A percentile compares a stretch with the other conserved stretches of the same genome.
Conservation (phyloP, 257 asterid species). For the Plantago elongata region DNA sequence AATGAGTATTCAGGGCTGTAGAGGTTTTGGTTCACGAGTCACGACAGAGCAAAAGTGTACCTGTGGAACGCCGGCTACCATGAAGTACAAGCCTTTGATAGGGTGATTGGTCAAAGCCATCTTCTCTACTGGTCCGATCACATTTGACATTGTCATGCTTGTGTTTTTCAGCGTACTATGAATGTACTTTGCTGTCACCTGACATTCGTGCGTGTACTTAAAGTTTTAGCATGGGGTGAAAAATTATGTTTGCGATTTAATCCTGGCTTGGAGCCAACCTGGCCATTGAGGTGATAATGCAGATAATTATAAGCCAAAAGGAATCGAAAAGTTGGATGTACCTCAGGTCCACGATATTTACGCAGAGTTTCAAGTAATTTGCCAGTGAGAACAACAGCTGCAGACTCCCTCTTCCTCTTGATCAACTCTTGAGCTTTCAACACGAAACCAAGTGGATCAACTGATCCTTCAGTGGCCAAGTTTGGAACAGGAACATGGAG, state of each 20-base stretch:
- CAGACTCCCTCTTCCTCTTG: slow-evolving; percentile 33
- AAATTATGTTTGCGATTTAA: too few species aligned
- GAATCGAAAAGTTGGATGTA: slow-evolving; percentile 3
- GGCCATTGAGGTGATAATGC: too few species aligned
- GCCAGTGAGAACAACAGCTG: slow-evolving; percentile 37
- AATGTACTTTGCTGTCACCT: slow-evolving; percentile 52
- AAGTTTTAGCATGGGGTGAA: too few species aligned
- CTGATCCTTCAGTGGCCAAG: not conserved
- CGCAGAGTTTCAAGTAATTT: slow-evolving; percentile 29
- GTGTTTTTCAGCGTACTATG: slow-evolving; percentile 59
- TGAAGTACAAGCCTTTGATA: slow-evolving; percentile 52
- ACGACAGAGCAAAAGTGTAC: slow-evolving; percentile 19
- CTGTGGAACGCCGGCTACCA: slow-evolving; percentile 62
- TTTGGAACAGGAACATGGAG: slow-evolving; percentile 39
- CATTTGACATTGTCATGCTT: slow-evolving; percentile 55
- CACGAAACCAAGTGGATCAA: slow-evolving; percentile 28
- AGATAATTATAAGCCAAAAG: too few species aligned
- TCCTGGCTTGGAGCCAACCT: too few species aligned
- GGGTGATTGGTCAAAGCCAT: slow-evolving; percentile 62
- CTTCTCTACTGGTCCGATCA: slow-evolving; percentile 57
- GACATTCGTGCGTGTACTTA: slow-evolving; percentile 17
- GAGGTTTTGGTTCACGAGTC: too few species aligned
- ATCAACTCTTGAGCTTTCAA: slow-evolving; percentile 29
- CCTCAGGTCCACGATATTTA: slow-evolving; percentile 40
- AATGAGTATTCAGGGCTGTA: too few species aligned